These are phyloP conservation scores for Skeletonema grethae DNA, from an alignment of 108 stramenopile genomes.

Conservation along the genomic window DNA sequence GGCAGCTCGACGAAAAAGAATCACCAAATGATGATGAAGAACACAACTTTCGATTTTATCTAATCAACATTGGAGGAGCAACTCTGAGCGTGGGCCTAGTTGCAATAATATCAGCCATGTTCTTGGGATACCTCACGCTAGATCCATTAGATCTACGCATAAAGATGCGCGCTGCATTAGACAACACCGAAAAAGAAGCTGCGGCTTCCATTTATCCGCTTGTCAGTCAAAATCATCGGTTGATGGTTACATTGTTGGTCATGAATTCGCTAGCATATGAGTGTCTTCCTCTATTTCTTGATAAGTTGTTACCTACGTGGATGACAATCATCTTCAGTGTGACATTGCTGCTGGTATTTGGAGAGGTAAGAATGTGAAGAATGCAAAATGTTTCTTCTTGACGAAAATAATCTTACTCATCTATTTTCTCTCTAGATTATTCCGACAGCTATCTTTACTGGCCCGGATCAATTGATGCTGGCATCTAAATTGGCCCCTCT, in stretches of 20 bases:
- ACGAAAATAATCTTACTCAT: neutral
- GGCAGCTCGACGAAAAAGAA: conserved; percentile 1
- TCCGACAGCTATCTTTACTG: conserved; percentile 79
- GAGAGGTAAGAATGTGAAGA: conserved; percentile 44
- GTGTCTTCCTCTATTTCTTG: conserved; percentile 89
- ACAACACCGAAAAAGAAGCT: conserved; percentile 43
- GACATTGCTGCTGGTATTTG: conserved; percentile 83
- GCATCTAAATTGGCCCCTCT: conserved; percentile 70
- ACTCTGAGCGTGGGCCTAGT: conserved; percentile 57
- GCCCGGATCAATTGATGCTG: conserved; percentile 78
- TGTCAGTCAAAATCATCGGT: conserved; percentile 73
- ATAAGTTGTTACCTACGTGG: conserved; percentile 79
- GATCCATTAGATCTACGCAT: conserved; percentile 74
- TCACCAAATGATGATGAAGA: neutral
- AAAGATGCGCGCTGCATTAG: conserved; percentile 50
- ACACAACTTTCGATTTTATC: conserved; percentile 10
- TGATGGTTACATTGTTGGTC: conserved; percentile 88
- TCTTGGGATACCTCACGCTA: conserved; percentile 81
- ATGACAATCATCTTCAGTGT: conserved; percentile 84
- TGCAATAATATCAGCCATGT: conserved; percentile 77
- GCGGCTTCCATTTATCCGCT: conserved; percentile 55
- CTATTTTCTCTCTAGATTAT: conserved; percentile 32
- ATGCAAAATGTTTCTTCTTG: neutral
- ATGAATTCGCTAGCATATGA: conserved; percentile 89
- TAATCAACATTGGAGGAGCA: conserved; percentile 35